Percentiles rank a stretch among this genome's conserved stretches.
Conservation (phyloP, 148 eudicot species). For the Rheum nobile region DNA sequence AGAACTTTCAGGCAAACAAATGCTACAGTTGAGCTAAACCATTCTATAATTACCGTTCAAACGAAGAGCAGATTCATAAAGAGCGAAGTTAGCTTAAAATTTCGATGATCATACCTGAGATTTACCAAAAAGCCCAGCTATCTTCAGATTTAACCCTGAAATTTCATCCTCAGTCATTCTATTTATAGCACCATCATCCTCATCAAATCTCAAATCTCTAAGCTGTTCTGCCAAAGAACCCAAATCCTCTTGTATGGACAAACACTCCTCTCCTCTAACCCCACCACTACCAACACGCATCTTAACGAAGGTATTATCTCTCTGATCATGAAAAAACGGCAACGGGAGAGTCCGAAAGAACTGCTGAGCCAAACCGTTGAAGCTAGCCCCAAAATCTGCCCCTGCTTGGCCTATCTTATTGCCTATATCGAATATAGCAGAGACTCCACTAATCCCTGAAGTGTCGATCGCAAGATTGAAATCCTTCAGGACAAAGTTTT, state of each 20-base stretch:
- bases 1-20: background rate
- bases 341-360: conserved; percentile 48
- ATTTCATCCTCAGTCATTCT: conserved; percentile 39
- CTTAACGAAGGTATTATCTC: conserved; percentile 20
- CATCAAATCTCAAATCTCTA: conserved; percentile 47
- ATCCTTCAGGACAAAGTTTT: conserved; percentile 39
- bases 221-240: conserved; percentile 52
- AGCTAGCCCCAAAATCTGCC: conserved; percentile 58
- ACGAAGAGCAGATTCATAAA: background rate
- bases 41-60: background rate
- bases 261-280: conserved; percentile 24
- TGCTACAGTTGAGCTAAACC: background rate
- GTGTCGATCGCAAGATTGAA: conserved; percentile 42
- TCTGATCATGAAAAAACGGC: conserved; percentile 47
- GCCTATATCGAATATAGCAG: conserved; percentile 62
- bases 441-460: conserved; percentile 50
- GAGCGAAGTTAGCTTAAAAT: background rate
- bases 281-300: conserved; percentile 25
- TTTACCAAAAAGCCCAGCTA: conserved; percentile 48
- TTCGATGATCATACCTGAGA: conserved; percentile 38
- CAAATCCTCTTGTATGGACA: conserved; percentile 49
- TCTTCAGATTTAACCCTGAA: conserved; percentile 45
- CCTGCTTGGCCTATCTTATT: conserved; percentile 80
- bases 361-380: conserved; percentile 77
- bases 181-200: conserved; percentile 27